Percentiles rank a stretch among this genome's conserved stretches.
Conservation (phyloP, 2,329 filamentous ascomycete genomes). For the Onygenales sp. region DNA sequence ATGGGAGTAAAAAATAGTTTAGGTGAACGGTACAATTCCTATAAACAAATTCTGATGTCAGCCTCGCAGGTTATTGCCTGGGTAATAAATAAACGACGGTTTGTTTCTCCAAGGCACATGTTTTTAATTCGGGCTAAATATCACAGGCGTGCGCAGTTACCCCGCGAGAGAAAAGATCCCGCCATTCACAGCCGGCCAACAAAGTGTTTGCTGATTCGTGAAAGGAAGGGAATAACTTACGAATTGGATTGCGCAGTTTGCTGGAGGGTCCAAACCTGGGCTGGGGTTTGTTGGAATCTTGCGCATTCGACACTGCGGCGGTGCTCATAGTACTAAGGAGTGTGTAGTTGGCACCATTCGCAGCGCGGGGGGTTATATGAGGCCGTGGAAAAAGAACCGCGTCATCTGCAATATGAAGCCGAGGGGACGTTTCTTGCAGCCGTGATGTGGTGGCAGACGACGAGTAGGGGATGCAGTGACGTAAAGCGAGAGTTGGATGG, state of each 20-base stretch:
- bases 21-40: background rate
- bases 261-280: background rate
- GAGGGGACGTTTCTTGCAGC: too few species aligned
- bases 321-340: background rate
- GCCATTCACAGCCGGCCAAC: background rate
- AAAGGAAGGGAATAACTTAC: background rate
- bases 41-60: background rate
- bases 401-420: too few species aligned
- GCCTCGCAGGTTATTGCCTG: background rate
- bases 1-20: conserved; percentile 1
- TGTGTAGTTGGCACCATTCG: background rate
- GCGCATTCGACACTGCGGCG: background rate
- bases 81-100: background rate
- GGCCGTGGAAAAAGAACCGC: too few species aligned
- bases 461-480: too few species aligned
- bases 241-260: background rate
- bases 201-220: background rate
- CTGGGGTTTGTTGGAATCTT: background rate
- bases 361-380: background rate
- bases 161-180: too few species aligned
- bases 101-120: background rate
- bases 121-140: background rate
- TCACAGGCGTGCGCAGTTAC: too few species aligned
- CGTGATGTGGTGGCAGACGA: too few species aligned
- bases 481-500: too few species aligned